These are phyloP conservation scores for Abortiporus biennis DNA, from an alignment of 1,284 basidiomycete species.

Conservation along the genomic window DNA sequence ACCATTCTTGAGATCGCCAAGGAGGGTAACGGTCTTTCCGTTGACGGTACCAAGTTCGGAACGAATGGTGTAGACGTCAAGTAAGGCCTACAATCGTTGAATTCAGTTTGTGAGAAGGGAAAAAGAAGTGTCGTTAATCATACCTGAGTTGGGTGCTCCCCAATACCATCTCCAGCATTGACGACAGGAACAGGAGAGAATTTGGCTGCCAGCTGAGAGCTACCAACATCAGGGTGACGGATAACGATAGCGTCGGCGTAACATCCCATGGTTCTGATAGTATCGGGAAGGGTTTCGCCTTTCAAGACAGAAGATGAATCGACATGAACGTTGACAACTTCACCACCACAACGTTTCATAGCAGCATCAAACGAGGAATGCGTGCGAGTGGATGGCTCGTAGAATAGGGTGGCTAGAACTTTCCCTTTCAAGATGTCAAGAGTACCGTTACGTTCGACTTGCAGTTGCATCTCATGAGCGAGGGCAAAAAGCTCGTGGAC, in stretches of 20 bases:
- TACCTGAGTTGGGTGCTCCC: conserved; percentile 96
- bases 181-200: conserved; percentile 93
- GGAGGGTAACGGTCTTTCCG: conserved; percentile 89
- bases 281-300: conserved; percentile 93
- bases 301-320: conserved; percentile 89
- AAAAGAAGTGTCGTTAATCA: too few relatives aligned
- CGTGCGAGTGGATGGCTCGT: conserved; percentile 96
- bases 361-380: conserved; percentile 98
- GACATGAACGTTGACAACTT: conserved; percentile 82
- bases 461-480: conserved; percentile 94
- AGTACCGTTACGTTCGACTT: conserved; percentile 88
- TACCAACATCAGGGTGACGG: conserved; percentile 91
- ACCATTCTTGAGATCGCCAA: conserved; percentile 98
- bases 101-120: background rate
- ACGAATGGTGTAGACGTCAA: conserved; percentile 97
- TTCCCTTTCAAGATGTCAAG: conserved; percentile 90
- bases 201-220: conserved; percentile 87
- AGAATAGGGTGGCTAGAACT: conserved; percentile 94
- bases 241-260: conserved; percentile 96
- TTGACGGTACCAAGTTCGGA: conserved; percentile 98
- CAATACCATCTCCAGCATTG: conserved; percentile 96
- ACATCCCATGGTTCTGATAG: conserved; percentile 91
- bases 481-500: conserved; percentile 93
- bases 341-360: conserved; percentile 96
- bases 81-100: conserved; percentile 55